Base-by-base conservation (phyloP, 345 rosid genomes). In the Brassica juncea region DNA sequence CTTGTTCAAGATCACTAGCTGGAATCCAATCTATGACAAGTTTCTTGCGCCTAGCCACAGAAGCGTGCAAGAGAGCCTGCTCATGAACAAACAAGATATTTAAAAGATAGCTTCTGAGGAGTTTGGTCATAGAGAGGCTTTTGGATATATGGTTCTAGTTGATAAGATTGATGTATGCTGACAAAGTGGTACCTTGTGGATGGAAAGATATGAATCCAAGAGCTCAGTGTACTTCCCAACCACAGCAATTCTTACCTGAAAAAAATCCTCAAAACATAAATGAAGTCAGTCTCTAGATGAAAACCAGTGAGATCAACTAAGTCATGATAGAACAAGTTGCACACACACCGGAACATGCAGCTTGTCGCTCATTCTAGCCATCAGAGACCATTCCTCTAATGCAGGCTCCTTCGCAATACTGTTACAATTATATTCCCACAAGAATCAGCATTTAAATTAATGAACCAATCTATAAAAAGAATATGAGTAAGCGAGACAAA, bases 41-140 rank as follows among this genome's bases (percentile, higher is more conserved):
- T 82, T 93, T 94, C 85, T 89, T 91, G 39, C 67, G 70, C 77
- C 90, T 72, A 54, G 82, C 83, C 84, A 94, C 96, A 47, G 98
- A 90, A 73, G 99, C 98, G 59, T 95, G 99, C 85, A 95, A 83
- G 82, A 95, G 97, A 77, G 99, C 99, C 99, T 94, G 87, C 59
- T 76, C 68, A 69, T 77, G 60, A 67, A 77, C 34, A 75, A 10
- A 74, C 8, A 44, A 70, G 66, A 64, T 4, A 25, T n/a, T 14
- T 42, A 54, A 25, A 52, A 8, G 44, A 28, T 9, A 62, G 30
- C 72, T 57, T 42, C 37, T 54, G 62, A 34, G 68, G 31, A 32
- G 35, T 30, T 67, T 9, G 65, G 4, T 66, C 39, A 34, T 34
- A 25, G 11, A 57, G 14, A n/a, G 66, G 27, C 11, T 55, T 66